Conservation (phyloP, 257 asterid species). For the Avicennia marina region DNA sequence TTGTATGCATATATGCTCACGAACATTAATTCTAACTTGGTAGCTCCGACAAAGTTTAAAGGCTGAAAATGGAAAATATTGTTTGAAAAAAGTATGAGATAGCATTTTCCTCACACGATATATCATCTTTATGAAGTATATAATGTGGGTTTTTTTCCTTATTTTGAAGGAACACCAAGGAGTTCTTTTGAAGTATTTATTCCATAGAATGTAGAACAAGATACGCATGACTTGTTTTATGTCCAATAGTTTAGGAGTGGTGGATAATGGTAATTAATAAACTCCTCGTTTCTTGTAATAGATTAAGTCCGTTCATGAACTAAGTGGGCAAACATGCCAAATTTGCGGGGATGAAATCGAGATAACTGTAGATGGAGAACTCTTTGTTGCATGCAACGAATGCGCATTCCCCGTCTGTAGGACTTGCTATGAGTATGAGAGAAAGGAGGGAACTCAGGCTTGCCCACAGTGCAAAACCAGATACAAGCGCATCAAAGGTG, state of each 20-base stretch:
- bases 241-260: not conserved
- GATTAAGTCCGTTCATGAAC: slow-evolving; percentile 53
- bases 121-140: not conserved
- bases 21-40: too few relatives aligned
- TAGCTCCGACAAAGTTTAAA: too few relatives aligned
- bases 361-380: slow-evolving; percentile 50
- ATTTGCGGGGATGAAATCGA: slow-evolving; percentile 67
- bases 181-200: not conserved
- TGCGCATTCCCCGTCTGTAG: slow-evolving; percentile 71
- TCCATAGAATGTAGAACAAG: not conserved
- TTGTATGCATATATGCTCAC: too few relatives aligned
- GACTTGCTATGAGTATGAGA: slow-evolving; percentile 61
- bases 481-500: slow-evolving; percentile 63
- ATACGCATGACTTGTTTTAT: not conserved
- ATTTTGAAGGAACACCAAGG: not conserved
- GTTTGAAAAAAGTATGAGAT: too few relatives aligned
- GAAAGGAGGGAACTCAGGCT: slow-evolving; percentile 59
- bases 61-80: too few relatives aligned
- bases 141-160: too few relatives aligned
- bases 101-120: not conserved
- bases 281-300: slow-evolving; percentile 10
- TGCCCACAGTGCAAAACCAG: slow-evolving; percentile 76
- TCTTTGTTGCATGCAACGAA: slow-evolving; percentile 72
- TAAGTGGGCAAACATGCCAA: slow-evolving; percentile 55
- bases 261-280: not conserved